These are phyloP conservation scores for Acorus gramineus DNA, from an alignment of 106 monocot genomes.

Conservation along the genomic window DNA sequence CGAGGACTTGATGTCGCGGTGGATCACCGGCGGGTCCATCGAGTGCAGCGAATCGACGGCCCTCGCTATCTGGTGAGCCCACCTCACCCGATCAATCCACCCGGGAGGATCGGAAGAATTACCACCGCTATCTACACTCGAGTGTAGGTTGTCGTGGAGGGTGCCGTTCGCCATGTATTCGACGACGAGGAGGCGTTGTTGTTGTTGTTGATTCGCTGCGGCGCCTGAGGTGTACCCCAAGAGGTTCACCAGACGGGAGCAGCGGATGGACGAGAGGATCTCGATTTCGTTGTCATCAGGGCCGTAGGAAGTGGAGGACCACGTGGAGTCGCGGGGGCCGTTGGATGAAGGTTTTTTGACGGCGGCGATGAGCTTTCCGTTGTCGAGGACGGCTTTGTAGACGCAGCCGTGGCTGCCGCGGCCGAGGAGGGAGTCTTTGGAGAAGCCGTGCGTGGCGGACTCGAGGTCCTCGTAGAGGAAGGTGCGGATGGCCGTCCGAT, in stretches of 20 bases:
- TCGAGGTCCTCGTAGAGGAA: constrained; percentile 16
- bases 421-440: constrained; percentile 21
- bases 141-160: constrained; percentile 29
- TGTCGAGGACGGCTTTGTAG: constrained; percentile 18
- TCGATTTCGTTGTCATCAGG: constrained; percentile 10
- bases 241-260: constrained; percentile 17
- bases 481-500: background rate
- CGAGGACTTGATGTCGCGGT: constrained; percentile 34
- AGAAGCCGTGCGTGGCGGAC: constrained; percentile 21
- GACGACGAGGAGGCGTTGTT: constrained; percentile 6
- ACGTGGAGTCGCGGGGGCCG: background rate
- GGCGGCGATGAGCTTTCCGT: constrained; percentile 13
- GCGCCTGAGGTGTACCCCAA: constrained; percentile 7
- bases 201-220: background rate
- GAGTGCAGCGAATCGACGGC: constrained; percentile 21
- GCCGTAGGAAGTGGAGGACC: background rate
- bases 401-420: constrained; percentile 29
- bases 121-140: too few species aligned
- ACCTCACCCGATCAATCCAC: constrained; percentile 12
- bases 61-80: constrained; percentile 11
- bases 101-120: background rate
- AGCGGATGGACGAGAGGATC: constrained; percentile 17
- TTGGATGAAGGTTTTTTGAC: constrained; percentile 7
- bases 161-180: constrained; percentile 33
- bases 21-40: constrained; percentile 18